Evolutionary conservation across 2,329 filamentous ascomycete species (phyloP).

Genomic region (Fusarium veterinarium): DNA sequence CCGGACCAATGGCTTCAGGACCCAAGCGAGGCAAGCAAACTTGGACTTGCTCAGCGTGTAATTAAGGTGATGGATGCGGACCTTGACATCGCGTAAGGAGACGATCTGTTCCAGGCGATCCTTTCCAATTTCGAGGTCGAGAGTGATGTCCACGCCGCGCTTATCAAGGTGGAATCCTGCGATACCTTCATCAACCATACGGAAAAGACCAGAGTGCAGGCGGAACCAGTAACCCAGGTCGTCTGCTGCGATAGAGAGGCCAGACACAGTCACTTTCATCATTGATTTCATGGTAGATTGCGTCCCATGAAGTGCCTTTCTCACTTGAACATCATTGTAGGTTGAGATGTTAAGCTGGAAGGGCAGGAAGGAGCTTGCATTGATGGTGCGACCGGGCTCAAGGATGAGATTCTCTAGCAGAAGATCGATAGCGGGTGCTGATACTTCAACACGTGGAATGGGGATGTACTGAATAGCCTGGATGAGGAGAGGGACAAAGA

Average conservation of each 20-base stretch:
- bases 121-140: conserved; percentile 86
- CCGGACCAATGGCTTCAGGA: conserved; percentile 85
- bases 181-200: conserved; percentile 84
- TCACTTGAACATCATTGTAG: conserved; percentile 86
- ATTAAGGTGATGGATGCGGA: conserved; percentile 87
- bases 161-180: conserved; percentile 88
- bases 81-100: conserved; percentile 78
- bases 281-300: conserved; percentile 74
- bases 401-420: conserved; percentile 91
- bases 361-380: conserved; percentile 88
- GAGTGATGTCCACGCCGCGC: conserved; percentile 84
- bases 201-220: conserved; percentile 79
- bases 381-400: conserved; percentile 86
- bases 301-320: conserved; percentile 75
- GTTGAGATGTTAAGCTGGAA: conserved; percentile 85
- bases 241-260: conserved; percentile 84
- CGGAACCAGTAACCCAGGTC: conserved; percentile 93
- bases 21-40: conserved; percentile 81
- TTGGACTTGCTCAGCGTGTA: conserved; percentile 81
- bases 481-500: conserved; percentile 83
- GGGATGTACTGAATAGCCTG: conserved; percentile 86
- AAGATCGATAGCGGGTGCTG: conserved; percentile 84
- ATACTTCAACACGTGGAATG: conserved; percentile 89
- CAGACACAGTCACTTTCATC: conserved; percentile 82
- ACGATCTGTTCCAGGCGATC: conserved; percentile 85